A percentile compares a stretch with the other conserved stretches of the same genome.
Evolutionary conservation across 2,329 filamentous ascomycete genomes (phyloP).

Genomic region (Colletotrichum falcatum): DNA sequence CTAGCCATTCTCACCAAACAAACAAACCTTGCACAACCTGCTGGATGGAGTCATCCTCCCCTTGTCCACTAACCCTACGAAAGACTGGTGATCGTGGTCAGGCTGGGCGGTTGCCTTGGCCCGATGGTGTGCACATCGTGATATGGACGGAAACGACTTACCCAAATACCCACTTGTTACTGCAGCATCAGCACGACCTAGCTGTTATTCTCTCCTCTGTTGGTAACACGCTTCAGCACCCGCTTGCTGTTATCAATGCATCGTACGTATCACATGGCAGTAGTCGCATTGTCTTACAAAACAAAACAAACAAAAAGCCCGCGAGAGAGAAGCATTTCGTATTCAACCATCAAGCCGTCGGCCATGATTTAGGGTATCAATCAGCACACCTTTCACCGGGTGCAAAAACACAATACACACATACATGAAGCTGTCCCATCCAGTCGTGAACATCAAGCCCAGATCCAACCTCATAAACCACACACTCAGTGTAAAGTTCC

Average conservation of each 20-base stretch:
- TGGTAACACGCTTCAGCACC: neutral
- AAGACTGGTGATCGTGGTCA: neutral
- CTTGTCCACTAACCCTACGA: neutral
- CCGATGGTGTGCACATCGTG: slow-evolving; percentile 1
- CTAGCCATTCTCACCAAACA: neutral
- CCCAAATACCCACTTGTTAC: neutral
- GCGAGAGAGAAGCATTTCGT: slow-evolving; percentile 15
- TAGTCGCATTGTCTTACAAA: neutral
- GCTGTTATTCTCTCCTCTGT: neutral
- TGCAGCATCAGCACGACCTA: neutral
- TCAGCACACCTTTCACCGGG: slow-evolving; percentile 25
- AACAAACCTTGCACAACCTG: neutral
- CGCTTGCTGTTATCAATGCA: neutral
- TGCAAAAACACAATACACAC: slow-evolving; percentile 15
- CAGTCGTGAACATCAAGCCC: slow-evolving; percentile 26
- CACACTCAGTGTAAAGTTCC: neutral
- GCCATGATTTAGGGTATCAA: slow-evolving; percentile 36
- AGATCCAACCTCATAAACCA: slow-evolving; percentile 23
- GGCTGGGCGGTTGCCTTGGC: slow-evolving; percentile 18
- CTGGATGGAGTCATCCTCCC: slow-evolving; percentile 10
- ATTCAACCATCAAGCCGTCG: slow-evolving; percentile 22
- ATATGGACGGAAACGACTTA: neutral
- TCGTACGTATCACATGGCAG: neutral
- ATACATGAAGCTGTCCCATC: slow-evolving; percentile 5
- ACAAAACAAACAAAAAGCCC: neutral